Conservation (phyloP, 78 protist genomes). For the Dictyostelium brefeldianum region DNA sequence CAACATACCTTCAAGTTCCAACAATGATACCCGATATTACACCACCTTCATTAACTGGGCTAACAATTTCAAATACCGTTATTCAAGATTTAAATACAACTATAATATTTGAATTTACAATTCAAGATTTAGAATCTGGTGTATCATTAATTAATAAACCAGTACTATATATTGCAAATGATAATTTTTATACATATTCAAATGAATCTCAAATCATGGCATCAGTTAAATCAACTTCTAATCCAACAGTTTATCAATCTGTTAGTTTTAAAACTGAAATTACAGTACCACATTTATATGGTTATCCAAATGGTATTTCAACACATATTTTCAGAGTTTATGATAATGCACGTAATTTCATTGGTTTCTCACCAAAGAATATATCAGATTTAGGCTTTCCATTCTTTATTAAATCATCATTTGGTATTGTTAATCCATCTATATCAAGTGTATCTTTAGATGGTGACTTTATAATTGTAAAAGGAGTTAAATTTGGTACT, state of each 20-base stretch:
- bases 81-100: too few species aligned
- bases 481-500: not conserved
- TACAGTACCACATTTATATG: not conserved
- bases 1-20: not conserved
- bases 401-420: not conserved
- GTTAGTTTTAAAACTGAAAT: not conserved
- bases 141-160: not conserved
- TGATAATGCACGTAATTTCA: not conserved
- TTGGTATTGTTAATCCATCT: not conserved
- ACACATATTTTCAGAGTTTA: not conserved
- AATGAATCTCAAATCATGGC: too few species aligned
- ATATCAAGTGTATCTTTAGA: not conserved
- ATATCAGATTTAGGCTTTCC: not conserved
- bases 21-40: not conserved
- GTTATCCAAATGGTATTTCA: slow-evolving; percentile 8
- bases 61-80: not conserved
- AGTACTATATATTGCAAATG: not conserved
- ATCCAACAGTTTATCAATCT: not conserved
- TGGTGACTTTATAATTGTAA: not conserved
- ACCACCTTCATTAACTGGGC: not conserved
- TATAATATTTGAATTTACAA: not conserved
- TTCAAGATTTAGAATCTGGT: slow-evolving; percentile 3
- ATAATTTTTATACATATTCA: not conserved
- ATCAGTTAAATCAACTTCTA: not conserved
- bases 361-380: not conserved